A percentile compares a stretch with the other conserved stretches of the same genome.
Evolutionary conservation across 1,139 yeast genomes (phyloP).

Genomic region (Eremothecium cymbalariae): DNA sequence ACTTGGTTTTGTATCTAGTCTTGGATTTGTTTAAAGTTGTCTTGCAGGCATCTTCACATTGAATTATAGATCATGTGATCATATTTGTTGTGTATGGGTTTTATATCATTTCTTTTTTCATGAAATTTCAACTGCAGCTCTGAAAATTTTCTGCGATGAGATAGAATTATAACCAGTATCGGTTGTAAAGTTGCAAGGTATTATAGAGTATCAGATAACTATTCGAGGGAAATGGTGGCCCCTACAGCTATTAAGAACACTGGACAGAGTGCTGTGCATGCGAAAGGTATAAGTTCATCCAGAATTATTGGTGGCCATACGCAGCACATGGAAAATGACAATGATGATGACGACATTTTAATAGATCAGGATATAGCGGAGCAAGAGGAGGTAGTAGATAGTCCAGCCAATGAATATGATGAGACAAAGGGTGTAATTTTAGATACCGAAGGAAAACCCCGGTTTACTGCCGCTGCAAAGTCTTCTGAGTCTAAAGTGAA

Average conservation of each 20-base stretch:
- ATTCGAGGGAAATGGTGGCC: constrained; percentile 49
- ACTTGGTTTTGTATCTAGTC: too few relatives aligned
- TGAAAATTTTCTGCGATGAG: constrained; percentile 9
- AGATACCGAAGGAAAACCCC: constrained; percentile 87
- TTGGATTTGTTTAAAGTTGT: too few relatives aligned
- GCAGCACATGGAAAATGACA: constrained; percentile 23
- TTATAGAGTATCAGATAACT: too few relatives aligned
- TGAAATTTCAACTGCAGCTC: constrained; percentile 2
- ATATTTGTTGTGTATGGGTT: background rate
- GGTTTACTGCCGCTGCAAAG: constrained; percentile 66
- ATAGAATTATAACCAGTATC: constrained; percentile 4
- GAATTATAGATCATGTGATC: too few relatives aligned
- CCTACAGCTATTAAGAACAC: constrained; percentile 48
- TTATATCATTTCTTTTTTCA: constrained; percentile 1
- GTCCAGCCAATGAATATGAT: constrained; percentile 33
- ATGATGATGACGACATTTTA: constrained; percentile 55
- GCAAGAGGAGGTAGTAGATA: constrained; percentile 18
- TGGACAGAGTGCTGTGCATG: constrained; percentile 19
- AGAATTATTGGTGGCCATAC: constrained; percentile 26
- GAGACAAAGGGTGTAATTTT: constrained; percentile 65
- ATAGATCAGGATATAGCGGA: constrained; percentile 43
- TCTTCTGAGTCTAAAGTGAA: constrained; percentile 58
- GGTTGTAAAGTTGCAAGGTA: too few relatives aligned
- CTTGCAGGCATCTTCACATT: too few relatives aligned
- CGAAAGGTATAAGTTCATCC: constrained; percentile 14